Conservation (phyloP, 208 protist genomes). For the Leishmania martiniquensis region DNA sequence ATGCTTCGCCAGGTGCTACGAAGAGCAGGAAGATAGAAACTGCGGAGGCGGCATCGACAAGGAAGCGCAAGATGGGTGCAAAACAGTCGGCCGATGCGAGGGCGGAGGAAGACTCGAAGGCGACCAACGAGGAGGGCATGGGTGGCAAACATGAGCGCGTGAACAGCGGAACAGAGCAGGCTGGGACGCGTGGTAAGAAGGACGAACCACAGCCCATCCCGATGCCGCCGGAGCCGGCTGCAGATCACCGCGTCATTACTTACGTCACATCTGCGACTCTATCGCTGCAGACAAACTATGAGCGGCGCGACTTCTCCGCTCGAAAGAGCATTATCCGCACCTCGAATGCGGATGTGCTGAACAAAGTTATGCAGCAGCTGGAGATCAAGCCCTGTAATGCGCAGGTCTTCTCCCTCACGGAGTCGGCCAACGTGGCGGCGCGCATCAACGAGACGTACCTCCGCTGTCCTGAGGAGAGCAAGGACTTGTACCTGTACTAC, state of each 20-base stretch:
- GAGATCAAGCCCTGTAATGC: slow-evolving; percentile 74
- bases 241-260: slow-evolving; percentile 69
- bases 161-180: slow-evolving; percentile 19
- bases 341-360: slow-evolving; percentile 79
- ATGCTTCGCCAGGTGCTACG: slow-evolving; percentile 4
- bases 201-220: slow-evolving; percentile 69
- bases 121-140: slow-evolving; percentile 21
- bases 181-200: slow-evolving; percentile 32
- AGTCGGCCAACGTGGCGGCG: slow-evolving; percentile 63
- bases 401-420: slow-evolving; percentile 87
- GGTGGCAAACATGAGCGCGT: slow-evolving; percentile 1
- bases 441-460: slow-evolving; percentile 93
- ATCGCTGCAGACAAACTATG: slow-evolving; percentile 91
- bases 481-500: slow-evolving; percentile 96
- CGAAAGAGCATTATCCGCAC: slow-evolving; percentile 85
- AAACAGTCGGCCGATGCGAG: background rate
- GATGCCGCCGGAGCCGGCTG: slow-evolving; percentile 77
- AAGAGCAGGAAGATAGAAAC: background rate
- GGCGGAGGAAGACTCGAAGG: slow-evolving; percentile 23
- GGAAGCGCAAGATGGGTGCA: slow-evolving; percentile 29
- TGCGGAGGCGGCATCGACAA: background rate
- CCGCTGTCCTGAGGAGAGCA: slow-evolving; percentile 93
- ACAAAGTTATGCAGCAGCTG: slow-evolving; percentile 65
- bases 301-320: slow-evolving; percentile 69
- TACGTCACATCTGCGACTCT: slow-evolving; percentile 93